phyloP scores from a whole-genome alignment of 1,284 basidiomycete species.

The Sanghuangporus baumii region DNA sequence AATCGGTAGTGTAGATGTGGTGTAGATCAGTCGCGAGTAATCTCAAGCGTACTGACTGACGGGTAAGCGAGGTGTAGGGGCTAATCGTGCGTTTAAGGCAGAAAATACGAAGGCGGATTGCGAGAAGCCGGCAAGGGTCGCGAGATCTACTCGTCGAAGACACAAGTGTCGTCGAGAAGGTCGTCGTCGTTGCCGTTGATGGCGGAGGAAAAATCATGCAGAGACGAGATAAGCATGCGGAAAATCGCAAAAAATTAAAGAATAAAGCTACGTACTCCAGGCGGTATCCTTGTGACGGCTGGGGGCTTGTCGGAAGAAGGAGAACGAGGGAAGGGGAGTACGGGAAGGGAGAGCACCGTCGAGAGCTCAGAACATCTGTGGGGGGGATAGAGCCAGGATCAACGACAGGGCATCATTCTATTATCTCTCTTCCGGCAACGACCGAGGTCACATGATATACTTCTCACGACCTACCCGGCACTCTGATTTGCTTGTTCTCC shows the following conservation, averaged over 20 bases:
- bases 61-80: neutral
- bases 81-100: constrained; percentile 1
- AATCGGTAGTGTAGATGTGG: constrained; percentile 6
- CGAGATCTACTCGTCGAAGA: constrained; percentile 59
- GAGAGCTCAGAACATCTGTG: constrained; percentile 13
- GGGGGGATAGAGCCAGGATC: neutral
- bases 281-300: constrained; percentile 75
- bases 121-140: constrained; percentile 89
- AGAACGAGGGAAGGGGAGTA: constrained; percentile 29
- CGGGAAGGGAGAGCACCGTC: constrained; percentile 16
- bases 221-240: neutral
- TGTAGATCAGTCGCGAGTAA: constrained; percentile 18
- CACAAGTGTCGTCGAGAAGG: neutral
- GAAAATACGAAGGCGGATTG: constrained; percentile 34
- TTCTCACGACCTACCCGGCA: neutral
- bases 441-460: neutral
- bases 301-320: constrained; percentile 18
- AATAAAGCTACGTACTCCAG: constrained; percentile 48
- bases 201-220: constrained; percentile 6
- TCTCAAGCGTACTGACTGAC: constrained; percentile 10
- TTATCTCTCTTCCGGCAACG: constrained; percentile 4
- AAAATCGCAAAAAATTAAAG: constrained; percentile 7
- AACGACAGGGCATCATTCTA: neutral
- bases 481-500: neutral
- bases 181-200: neutral